These are phyloP conservation scores for Nemania sp. DNA, from an alignment of 2,329 filamentous ascomycete species.

Conservation along the genomic window DNA sequence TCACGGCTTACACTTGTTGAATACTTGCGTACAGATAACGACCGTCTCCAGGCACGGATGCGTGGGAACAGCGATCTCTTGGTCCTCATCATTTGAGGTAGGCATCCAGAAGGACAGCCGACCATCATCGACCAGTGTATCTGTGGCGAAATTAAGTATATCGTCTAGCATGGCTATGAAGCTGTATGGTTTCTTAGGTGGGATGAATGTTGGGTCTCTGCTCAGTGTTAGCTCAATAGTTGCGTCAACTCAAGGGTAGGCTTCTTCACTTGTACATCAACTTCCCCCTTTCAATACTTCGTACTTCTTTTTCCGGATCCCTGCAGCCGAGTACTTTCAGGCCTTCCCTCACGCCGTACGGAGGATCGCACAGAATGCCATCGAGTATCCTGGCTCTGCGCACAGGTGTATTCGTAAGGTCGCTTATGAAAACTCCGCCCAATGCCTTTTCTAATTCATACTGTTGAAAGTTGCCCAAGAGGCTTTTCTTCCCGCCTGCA, in stretches of 20 bases:
- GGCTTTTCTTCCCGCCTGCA: constrained; percentile 55
- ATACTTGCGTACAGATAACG: constrained; percentile 79
- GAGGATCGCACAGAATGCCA: constrained; percentile 92
- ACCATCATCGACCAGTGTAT: constrained; percentile 76
- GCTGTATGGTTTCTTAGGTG: constrained; percentile 89
- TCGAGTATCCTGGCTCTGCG: constrained; percentile 62
- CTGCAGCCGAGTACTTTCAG: constrained; percentile 81
- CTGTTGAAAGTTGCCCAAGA: constrained; percentile 77
- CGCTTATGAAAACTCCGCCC: constrained; percentile 79
- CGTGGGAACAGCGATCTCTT: constrained; percentile 74
- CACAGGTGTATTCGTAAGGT: constrained; percentile 86
- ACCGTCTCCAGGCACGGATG: constrained; percentile 77
- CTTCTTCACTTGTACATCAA: constrained; percentile 67
- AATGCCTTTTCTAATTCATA: constrained; percentile 70
- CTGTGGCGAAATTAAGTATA: constrained; percentile 79
- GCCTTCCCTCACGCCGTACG: constrained; percentile 92
- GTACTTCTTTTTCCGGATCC: constrained; percentile 63
- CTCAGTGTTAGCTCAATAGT: constrained; percentile 10
- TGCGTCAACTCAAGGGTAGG: not conserved
- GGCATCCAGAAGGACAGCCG: constrained; percentile 97
- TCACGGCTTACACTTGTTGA: constrained; percentile 76
- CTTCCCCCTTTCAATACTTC: constrained; percentile 69
- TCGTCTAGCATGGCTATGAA: constrained; percentile 90
- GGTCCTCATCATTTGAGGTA: constrained; percentile 77
- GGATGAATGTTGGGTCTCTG: constrained; percentile 41